Base-by-base conservation (phyloP, 306 rosid species). In the Cicer arietinum region DNA sequence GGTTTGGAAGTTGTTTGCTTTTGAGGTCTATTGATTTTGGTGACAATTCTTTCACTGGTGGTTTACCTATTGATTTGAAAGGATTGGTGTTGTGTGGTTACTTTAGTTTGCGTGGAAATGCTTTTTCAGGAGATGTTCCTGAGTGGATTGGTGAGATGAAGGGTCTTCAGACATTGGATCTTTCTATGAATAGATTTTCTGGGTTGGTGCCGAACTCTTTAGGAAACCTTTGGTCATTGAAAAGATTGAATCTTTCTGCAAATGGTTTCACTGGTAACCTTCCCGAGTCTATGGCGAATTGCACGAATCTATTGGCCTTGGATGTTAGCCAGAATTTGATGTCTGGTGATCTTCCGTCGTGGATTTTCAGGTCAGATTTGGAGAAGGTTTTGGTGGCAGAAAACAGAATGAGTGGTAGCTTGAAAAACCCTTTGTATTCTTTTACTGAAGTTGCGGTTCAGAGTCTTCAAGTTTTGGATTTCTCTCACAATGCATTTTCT, bases 1-100 rank as follows among this genome's bases (percentile, higher is more conserved):
- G 91, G 3, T 88, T 92, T 79, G 98, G 99, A 73, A 89, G 91
- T 78, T 95, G 97, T 73, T 85, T 83, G 83, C 96, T 92, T 76
- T 83, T 92, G 88, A 88, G 97, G 87, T 90, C 89, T 57, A 54
- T 95, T 83, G 98, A 95, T 85, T 84, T 95, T 6, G 79, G 98
- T 61, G 92, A 85, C 61, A 95, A 95, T 84, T 86, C 86, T 10
- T 75, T 95, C 72, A 83, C 88, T 18, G 96, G 98, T 6, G 53
- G 60, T 40, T 56, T 95, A 4, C 99, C 99, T 4, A 89, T 67
- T 67, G 88, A 86, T 77, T 77, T 95, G 85, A 86, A 79, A 88
- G 79, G 74, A 4, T 91, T 95, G 52, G 52, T 85, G 9, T 71
- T 95, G 79, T 92, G 98, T 82, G 74, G 67, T 74, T 84, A 72